phyloP scores from a whole-genome alignment of 192 early-diverging fungal genomes.

The Helicostylum pulchrum region DNA sequence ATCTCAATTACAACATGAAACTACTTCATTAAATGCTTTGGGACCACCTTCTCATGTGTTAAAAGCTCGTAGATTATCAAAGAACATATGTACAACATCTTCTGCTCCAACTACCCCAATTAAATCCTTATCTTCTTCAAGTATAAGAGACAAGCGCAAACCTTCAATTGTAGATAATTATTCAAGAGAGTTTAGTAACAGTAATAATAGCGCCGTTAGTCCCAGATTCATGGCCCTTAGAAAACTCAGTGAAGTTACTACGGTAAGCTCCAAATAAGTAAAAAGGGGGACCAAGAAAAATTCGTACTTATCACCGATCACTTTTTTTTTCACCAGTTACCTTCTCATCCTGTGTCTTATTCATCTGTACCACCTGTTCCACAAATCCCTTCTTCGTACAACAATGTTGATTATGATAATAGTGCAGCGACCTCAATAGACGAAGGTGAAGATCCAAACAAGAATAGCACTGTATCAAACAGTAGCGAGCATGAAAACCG shows the following conservation, averaged over 20 bases:
- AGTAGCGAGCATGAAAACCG: neutral
- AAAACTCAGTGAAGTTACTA: constrained; percentile 19
- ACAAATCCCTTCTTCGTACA: too few species aligned
- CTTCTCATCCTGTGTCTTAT: neutral
- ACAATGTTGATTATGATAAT: too few species aligned
- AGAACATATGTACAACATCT: neutral
- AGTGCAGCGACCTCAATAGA: neutral
- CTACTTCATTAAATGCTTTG: neutral
- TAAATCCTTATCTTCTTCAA: neutral
- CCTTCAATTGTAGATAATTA: neutral
- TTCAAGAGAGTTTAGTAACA: constrained; percentile 1
- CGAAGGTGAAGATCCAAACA: neutral
- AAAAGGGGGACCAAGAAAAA: neutral
- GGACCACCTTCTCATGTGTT: constrained; percentile 18
- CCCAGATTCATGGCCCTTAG: constrained; percentile 22
- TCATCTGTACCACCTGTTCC: too few species aligned
- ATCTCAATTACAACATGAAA: too few species aligned
- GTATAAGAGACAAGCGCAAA: neutral
- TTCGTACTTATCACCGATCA: neutral
- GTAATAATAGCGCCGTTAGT: constrained; percentile 19
- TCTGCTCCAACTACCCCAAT: neutral
- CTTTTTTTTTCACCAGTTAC: constrained; percentile 5
- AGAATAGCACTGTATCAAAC: neutral
- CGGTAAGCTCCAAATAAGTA: neutral
- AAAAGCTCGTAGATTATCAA: constrained; percentile 8